A percentile compares a stretch with the other conserved stretches of the same genome.
phyloP scores from a whole-genome alignment of 2,329 filamentous ascomycete species.

The Colletotrichum sp. region DNA sequence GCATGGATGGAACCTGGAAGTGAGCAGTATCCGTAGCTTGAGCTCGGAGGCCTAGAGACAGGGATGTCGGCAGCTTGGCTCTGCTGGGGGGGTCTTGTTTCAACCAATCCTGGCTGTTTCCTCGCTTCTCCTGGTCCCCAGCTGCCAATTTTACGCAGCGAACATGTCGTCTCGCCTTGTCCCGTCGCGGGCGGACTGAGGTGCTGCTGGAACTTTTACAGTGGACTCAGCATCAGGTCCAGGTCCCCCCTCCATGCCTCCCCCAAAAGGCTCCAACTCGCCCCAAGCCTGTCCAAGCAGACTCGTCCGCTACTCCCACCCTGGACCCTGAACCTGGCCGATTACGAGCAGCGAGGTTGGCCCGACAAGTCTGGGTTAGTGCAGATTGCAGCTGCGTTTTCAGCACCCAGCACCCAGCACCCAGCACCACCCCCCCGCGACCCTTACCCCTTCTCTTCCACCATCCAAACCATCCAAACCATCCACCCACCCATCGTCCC shows the following conservation, averaged over 20 bases:
- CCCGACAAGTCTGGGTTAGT: not conserved
- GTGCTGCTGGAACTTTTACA: not conserved
- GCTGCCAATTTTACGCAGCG: not conserved
- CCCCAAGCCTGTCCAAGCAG: not conserved
- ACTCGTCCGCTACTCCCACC: not conserved
- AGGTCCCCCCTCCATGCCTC: not conserved
- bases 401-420: not conserved
- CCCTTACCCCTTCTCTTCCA: not conserved
- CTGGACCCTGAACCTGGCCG: not conserved
- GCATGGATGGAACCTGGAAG: not conserved
- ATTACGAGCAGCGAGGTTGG: not conserved
- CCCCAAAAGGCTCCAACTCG: not conserved
- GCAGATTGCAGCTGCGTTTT: not conserved
- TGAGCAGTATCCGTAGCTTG: not conserved
- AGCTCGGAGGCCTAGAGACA: not conserved
- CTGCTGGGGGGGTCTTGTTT: not conserved
- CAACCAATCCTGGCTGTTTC: conserved; percentile 2
- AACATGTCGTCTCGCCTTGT: not conserved
- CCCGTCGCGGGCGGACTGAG: not conserved
- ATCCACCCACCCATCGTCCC: not conserved
- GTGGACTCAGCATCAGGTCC: not conserved
- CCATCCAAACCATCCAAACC: not conserved
- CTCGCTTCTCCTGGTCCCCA: not conserved
- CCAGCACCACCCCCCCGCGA: not conserved
- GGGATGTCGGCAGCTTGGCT: not conserved